Conservation (phyloP, 768 basidiomycete genomes). For the Mycena vulgaris region DNA sequence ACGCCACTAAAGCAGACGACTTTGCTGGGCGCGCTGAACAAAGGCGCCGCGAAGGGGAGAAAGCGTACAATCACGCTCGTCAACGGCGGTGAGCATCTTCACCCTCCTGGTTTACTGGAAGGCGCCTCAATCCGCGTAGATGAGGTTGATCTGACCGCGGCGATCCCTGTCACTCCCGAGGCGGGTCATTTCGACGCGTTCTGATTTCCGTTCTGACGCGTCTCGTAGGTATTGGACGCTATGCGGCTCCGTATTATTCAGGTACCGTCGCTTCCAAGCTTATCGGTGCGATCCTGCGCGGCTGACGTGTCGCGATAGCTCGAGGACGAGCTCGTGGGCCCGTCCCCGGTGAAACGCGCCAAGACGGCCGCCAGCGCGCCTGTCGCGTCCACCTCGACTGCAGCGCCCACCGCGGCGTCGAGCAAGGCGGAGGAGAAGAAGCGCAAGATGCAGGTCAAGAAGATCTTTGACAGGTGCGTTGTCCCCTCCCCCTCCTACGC, state of each 20-base stretch:
- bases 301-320: slow-evolving; percentile 41
- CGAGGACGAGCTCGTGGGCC: slow-evolving; percentile 48
- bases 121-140: slow-evolving; percentile 33
- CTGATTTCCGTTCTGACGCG: slow-evolving; percentile 23
- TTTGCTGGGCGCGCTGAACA: slow-evolving; percentile 39
- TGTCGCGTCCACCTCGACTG: slow-evolving; percentile 32
- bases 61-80: slow-evolving; percentile 40
- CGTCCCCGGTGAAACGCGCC: slow-evolving; percentile 52
- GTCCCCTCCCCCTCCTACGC: background rate
- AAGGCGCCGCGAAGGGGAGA: slow-evolving; percentile 36
- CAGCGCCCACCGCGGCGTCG: slow-evolving; percentile 40
- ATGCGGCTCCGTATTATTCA: slow-evolving; percentile 49
- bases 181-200: slow-evolving; percentile 22
- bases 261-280: slow-evolving; percentile 22
- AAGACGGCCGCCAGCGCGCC: slow-evolving; percentile 42
- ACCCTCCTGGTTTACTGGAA: background rate
- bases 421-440: slow-evolving; percentile 58
- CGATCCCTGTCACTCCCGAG: slow-evolving; percentile 44
- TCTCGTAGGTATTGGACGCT: slow-evolving; percentile 48
- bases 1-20: slow-evolving; percentile 37
- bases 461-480: slow-evolving; percentile 55
- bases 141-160: slow-evolving; percentile 44
- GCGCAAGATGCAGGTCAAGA: slow-evolving; percentile 55
- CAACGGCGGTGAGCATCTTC: slow-evolving; percentile 38
- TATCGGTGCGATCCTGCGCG: background rate